Conservation (phyloP, 1,139 yeast genomes). For the Magnusiomyces fungicola region DNA sequence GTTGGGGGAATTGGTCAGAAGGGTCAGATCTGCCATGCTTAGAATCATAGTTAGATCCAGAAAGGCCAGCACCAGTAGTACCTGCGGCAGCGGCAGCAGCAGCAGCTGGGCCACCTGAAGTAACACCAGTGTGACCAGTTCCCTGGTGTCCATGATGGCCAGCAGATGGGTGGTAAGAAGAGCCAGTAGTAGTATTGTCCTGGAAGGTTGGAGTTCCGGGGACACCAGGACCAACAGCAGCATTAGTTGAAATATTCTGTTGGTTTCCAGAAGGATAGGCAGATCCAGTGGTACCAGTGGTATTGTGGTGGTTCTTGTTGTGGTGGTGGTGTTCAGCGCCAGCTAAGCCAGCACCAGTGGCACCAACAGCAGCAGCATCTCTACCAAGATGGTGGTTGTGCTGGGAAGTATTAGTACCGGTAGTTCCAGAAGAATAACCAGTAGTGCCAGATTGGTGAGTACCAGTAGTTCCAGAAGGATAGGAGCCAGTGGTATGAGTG, state of each 20-base stretch:
- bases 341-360: constrained; percentile 7
- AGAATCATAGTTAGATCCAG: background rate
- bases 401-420: constrained; percentile 4
- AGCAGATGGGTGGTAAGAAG: background rate
- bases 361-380: constrained; percentile 7
- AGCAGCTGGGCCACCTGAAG: constrained; percentile 7
- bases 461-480: background rate
- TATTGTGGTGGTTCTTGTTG: constrained; percentile 1
- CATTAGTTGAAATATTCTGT: background rate
- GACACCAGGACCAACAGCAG: background rate
- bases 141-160: constrained; percentile 5
- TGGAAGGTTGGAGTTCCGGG: background rate
- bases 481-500: background rate
- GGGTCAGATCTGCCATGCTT: background rate
- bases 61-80: background rate
- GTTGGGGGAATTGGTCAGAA: constrained; percentile 1
- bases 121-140: constrained; percentile 6
- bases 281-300: constrained; percentile 3
- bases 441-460: background rate
- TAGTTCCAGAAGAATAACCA: constrained; percentile 1
- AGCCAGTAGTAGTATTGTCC: background rate
- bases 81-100: constrained; percentile 12
- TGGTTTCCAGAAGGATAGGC: constrained; percentile 1
- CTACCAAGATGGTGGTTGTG: constrained; percentile 1
- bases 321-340: constrained; percentile 4